Evolutionary conservation across 441 rosid species (phyloP).

Genomic region (Corymbia calophylla): DNA sequence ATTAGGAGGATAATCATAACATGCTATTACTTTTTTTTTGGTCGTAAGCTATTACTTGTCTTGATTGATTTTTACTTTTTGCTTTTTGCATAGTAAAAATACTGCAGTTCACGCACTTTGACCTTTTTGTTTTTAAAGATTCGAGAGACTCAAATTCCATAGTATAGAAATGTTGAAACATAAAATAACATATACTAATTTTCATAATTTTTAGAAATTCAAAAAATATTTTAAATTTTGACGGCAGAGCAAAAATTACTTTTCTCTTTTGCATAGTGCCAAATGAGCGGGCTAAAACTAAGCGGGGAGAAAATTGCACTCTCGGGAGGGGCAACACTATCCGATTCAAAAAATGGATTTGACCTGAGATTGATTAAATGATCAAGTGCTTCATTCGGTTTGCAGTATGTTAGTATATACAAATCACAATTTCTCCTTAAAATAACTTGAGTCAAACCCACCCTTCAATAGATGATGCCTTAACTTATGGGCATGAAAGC

Average conservation of each 20-base stretch:
- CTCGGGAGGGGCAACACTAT: background rate
- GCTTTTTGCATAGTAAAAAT: background rate
- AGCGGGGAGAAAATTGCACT: background rate
- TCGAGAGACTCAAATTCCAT: background rate
- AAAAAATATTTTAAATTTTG: background rate
- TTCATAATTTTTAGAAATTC: background rate
- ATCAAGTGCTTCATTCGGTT: background rate
- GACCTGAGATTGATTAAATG: background rate
- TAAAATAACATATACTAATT: background rate
- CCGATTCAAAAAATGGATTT: background rate
- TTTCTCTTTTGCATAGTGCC: background rate
- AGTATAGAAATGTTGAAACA: background rate
- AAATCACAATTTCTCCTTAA: background rate
- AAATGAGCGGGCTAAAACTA: background rate
- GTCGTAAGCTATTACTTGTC: background rate
- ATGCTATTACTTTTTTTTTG: background rate
- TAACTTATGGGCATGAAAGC: background rate
- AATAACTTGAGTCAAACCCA: background rate
- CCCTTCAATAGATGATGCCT: background rate
- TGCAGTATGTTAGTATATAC: background rate
- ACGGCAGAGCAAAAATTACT: background rate
- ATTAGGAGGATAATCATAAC: background rate
- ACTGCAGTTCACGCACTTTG: background rate
- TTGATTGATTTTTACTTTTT: background rate
- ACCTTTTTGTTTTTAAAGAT: background rate